Evolutionary conservation across 306 rosid genomes (phyloP).

Genomic region (Ormosia semicastrata): DNA sequence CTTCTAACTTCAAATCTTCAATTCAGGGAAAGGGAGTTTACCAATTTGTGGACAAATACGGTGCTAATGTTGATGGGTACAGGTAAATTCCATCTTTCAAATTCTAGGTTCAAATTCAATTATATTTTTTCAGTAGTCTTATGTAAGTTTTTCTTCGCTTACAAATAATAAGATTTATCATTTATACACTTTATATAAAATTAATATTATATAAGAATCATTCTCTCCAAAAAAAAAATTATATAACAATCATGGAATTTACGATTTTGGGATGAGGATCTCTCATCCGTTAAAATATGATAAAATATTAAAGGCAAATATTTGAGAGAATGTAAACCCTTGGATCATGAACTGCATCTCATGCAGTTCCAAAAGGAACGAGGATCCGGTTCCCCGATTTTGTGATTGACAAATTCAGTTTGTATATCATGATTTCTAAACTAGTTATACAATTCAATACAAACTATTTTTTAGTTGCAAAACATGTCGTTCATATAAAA

Average conservation of each 20-base stretch:
- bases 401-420: not conserved
- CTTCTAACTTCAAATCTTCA: constrained; percentile 12
- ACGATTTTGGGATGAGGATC: too few relatives aligned
- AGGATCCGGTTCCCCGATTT: too few relatives aligned
- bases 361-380: too few relatives aligned
- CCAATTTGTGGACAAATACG: constrained; percentile 94
- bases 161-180: too few relatives aligned
- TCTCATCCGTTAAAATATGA: too few relatives aligned
- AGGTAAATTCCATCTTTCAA: constrained; percentile 48
- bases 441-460: not conserved
- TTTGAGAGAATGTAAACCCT: too few relatives aligned
- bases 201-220: not conserved
- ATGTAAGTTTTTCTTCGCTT: too few relatives aligned
- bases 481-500: not conserved
- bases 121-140: not conserved
- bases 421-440: not conserved
- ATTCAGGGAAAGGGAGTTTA: constrained; percentile 98
- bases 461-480: not conserved
- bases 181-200: too few relatives aligned
- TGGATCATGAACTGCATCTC: too few relatives aligned
- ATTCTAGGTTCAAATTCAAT: not conserved
- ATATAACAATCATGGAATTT: too few relatives aligned
- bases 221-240: too few relatives aligned
- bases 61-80: constrained; percentile 99
- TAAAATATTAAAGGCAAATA: too few relatives aligned